A percentile compares a stretch with the other conserved stretches of the same genome.
Evolutionary conservation across 306 rosid genomes (phyloP).

Genomic region (Lathyrus tuberosus): DNA sequence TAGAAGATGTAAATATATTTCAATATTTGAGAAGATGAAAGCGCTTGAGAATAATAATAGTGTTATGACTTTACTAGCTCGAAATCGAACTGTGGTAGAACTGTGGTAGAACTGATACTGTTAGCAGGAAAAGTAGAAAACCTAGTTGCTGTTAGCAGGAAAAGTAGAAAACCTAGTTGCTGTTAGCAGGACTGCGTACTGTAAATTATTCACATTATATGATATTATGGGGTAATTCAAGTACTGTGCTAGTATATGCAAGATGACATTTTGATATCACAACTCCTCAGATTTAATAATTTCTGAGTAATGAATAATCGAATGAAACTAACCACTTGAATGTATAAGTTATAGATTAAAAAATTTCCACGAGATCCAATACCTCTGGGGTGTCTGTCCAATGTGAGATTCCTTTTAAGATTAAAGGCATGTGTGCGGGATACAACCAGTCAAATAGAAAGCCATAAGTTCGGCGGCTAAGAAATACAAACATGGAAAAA

Average conservation of each 20-base stretch:
- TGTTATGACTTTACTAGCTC: no score
- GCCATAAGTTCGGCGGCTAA: constrained; percentile 93
- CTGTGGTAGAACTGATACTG: background rate
- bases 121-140: constrained; percentile 9
- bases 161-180: constrained; percentile 21
- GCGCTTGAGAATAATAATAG: no score
- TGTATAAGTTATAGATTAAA: background rate
- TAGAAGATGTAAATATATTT: no score
- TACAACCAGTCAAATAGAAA: constrained; percentile 98
- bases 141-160: background rate
- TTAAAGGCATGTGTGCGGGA: constrained; percentile 88
- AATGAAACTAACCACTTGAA: constrained; percentile 9
- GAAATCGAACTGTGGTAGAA: background rate
- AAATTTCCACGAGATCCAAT: constrained; percentile 34
- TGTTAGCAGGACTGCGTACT: constrained; percentile 5
- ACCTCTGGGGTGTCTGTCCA: constrained; percentile 99
- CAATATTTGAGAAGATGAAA: no score
- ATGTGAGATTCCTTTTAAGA: constrained; percentile 86
- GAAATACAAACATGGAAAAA: constrained; percentile 36
- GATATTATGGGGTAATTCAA: constrained; percentile 20
- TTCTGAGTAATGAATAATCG: background rate
- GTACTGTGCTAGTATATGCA: constrained; percentile 9
- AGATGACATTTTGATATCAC: constrained; percentile 2
- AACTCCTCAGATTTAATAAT: constrained; percentile 1
- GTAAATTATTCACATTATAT: background rate